phyloP scores from a whole-genome alignment of 2,329 filamentous ascomycete species.

The Colletotrichum camelliae region DNA sequence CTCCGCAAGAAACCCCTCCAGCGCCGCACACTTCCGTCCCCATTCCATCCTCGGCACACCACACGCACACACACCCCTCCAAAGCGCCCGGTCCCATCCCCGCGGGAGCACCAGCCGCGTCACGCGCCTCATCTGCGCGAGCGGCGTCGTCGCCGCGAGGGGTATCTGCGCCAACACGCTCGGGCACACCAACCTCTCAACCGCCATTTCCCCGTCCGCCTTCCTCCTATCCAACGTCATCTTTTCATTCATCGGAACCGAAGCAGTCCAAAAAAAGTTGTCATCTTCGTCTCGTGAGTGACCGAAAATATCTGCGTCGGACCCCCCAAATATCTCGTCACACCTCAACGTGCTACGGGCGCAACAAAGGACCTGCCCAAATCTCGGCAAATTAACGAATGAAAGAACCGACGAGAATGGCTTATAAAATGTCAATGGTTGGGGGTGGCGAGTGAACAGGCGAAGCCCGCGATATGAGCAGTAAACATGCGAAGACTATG shows the following conservation, averaged over 20 bases:
- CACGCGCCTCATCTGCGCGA: neutral
- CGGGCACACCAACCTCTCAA: accelerated
- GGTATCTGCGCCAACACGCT: neutral
- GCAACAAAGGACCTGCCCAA: no score
- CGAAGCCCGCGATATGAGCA: neutral
- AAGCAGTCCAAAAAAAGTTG: accelerated
- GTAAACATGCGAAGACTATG: neutral
- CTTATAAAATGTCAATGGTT: neutral
- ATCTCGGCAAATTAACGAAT: neutral
- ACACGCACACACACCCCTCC: accelerated
- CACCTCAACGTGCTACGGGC: no score
- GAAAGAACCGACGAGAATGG: neutral
- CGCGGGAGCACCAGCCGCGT: accelerated
- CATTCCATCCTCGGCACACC: neutral
- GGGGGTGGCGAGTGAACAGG: neutral
- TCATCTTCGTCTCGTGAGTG: accelerated
- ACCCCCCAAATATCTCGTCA: no score
- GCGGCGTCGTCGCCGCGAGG: neutral
- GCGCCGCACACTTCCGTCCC: neutral
- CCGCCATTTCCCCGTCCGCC: no score
- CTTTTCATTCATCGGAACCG: neutral
- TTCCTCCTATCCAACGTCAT: no score
- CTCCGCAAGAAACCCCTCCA: slow-evolving; percentile 20
- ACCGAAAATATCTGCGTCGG: no score
- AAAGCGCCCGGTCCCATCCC: accelerated